These are phyloP conservation scores for Dionaea muscipula DNA, from an alignment of 179 eudicot genomes.

Conservation along the genomic window DNA sequence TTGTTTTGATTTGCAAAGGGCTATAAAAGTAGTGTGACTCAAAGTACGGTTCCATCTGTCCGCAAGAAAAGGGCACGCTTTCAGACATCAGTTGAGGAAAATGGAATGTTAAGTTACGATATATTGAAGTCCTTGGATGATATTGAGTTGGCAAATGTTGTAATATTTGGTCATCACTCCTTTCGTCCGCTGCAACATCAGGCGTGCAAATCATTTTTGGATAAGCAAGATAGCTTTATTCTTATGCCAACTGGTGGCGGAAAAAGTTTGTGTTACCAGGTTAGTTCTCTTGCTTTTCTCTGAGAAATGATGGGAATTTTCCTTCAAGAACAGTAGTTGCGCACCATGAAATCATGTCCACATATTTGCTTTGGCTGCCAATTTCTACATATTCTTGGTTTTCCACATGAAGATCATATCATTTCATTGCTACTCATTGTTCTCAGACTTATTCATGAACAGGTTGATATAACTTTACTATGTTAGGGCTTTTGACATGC, in stretches of 20 bases:
- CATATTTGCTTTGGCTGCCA: no score
- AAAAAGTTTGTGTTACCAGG: slow-evolving; percentile 97
- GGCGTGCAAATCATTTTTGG: slow-evolving; percentile 67
- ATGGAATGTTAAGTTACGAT: slow-evolving; percentile 42
- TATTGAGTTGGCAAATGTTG: slow-evolving; percentile 83
- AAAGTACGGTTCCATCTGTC: slow-evolving; percentile 33
- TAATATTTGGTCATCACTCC: slow-evolving; percentile 65
- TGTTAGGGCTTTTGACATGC: no score
- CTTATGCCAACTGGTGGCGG: slow-evolving; percentile 99
- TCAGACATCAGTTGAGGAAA: slow-evolving; percentile 16
- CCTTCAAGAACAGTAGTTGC: no score
- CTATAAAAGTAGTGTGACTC: slow-evolving; percentile 30
- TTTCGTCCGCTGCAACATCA: slow-evolving; percentile 89
- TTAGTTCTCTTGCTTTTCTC: slow-evolving; percentile 14
- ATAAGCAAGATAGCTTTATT: slow-evolving; percentile 63
- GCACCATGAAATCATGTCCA: no score
- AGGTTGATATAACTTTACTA: no score
- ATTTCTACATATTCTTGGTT: no score
- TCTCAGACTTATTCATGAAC: no score
- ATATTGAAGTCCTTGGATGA: slow-evolving; percentile 74
- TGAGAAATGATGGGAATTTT: no score
- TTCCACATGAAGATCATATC: neutral
- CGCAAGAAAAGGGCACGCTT: slow-evolving; percentile 26
- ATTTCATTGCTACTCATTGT: neutral
- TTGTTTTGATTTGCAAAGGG: slow-evolving; percentile 33